Evolutionary conservation across 768 basidiomycete genomes (phyloP).

Genomic region (Mycena galericulata): DNA sequence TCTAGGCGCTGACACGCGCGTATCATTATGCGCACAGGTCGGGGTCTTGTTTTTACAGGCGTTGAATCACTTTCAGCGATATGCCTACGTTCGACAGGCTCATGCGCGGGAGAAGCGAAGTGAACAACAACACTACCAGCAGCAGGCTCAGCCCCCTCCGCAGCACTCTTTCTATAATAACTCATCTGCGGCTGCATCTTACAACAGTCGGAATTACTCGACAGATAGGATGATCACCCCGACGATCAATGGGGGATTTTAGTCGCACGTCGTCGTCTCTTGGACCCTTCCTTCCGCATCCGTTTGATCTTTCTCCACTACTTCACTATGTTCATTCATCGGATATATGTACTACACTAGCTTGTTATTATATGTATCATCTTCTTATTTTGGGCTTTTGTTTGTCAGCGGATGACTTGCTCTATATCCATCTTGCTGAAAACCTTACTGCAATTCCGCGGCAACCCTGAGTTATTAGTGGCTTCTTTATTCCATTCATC

Average conservation of each 20-base stretch:
- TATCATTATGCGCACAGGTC: constrained; percentile 60
- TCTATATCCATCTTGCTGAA: too few relatives aligned
- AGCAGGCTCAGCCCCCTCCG: constrained; percentile 33
- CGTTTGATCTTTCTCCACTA: too few relatives aligned
- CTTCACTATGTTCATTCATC: too few relatives aligned
- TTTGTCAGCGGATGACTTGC: too few relatives aligned
- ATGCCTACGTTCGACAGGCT: constrained; percentile 88
- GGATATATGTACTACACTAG: too few relatives aligned
- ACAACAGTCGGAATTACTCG: constrained; percentile 27
- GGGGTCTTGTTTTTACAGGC: constrained; percentile 82
- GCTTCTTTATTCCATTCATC: too few relatives aligned
- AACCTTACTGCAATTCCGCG: too few relatives aligned
- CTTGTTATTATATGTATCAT: too few relatives aligned
- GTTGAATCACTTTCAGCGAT: constrained; percentile 90
- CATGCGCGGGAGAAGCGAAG: constrained; percentile 67
- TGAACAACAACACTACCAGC: constrained; percentile 46
- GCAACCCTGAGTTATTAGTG: too few relatives aligned
- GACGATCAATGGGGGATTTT: constrained; percentile 25
- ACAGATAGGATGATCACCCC: constrained; percentile 26
- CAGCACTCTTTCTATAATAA: constrained; percentile 15
- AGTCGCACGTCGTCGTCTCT: not conserved
- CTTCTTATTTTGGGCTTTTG: too few relatives aligned
- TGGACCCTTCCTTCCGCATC: not conserved
- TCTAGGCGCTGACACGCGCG: constrained; percentile 16
- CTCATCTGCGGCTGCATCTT: too few relatives aligned